Conservation (phyloP, 352 stramenopile genomes). For the Phytophthora pinifolia region DNA sequence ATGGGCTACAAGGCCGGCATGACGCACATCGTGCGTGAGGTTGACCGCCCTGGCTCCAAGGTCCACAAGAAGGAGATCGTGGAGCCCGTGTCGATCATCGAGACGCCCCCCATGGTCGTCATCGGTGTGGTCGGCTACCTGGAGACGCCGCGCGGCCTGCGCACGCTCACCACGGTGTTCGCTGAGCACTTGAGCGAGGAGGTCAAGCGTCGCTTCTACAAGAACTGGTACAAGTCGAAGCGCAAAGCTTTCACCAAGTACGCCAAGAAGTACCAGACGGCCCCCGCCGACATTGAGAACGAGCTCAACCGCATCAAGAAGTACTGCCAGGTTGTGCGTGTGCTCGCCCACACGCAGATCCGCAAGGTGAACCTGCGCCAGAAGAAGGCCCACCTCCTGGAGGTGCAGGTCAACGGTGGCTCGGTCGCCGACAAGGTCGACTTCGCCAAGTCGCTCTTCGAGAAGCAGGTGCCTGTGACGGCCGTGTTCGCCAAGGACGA, state of each 20-base stretch:
- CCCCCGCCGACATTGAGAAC: conserved; percentile 91
- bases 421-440: conserved; percentile 98
- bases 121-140: conserved; percentile 99
- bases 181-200: conserved; percentile 99
- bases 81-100: conserved; percentile 99
- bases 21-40: conserved; percentile 99
- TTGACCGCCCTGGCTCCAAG: conserved; percentile 99
- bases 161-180: conserved; percentile 99
- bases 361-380: conserved; percentile 99
- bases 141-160: conserved; percentile 98
- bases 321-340: conserved; percentile 99
- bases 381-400: conserved; percentile 99
- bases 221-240: conserved; percentile 99
- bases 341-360: conserved; percentile 99
- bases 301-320: conserved; percentile 99
- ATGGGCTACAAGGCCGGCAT: conserved; percentile 99
- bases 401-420: conserved; percentile 99
- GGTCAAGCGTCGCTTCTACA: conserved; percentile 99
- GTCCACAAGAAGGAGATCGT: conserved; percentile 99
- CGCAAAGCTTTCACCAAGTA: conserved; percentile 99
- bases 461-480: conserved; percentile 98
- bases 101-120: conserved; percentile 99
- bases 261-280: conserved; percentile 98
- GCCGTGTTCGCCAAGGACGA: conserved; percentile 97
- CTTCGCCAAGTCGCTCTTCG: conserved; percentile 99